Evolutionary conservation across 441 rosid genomes (phyloP).

Genomic region (Euphorbia schlechtendalii): DNA sequence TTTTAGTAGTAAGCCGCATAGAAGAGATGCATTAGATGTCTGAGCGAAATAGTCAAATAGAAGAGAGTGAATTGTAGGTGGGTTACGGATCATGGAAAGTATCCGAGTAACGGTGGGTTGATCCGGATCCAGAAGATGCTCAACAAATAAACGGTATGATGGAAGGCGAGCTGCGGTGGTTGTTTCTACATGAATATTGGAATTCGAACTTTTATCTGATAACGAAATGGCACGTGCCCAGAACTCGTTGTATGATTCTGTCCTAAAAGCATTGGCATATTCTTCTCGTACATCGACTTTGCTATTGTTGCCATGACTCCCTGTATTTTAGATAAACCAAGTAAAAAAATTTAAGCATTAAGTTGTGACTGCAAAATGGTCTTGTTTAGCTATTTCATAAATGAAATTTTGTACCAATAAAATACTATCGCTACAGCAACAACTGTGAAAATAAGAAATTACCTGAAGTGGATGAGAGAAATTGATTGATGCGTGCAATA

Average conservation of each 20-base stretch:
- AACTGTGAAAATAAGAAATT: not conserved
- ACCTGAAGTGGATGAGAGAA: constrained; percentile 22
- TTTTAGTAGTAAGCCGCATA: constrained; percentile 46
- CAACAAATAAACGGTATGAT: constrained; percentile 66
- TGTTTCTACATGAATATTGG: constrained; percentile 26
- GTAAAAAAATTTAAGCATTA: too few species aligned
- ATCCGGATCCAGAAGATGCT: constrained; percentile 65
- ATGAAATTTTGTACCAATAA: too few species aligned
- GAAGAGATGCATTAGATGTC: constrained; percentile 49
- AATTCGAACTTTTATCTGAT: constrained; percentile 17
- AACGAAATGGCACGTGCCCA: constrained; percentile 54
- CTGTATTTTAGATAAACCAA: too few species aligned
- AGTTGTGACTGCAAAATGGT: too few species aligned
- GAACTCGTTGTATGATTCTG: constrained; percentile 66
- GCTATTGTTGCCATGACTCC: not conserved
- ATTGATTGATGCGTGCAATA: constrained; percentile 18
- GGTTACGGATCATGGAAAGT: constrained; percentile 26
- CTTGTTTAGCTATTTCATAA: too few species aligned
- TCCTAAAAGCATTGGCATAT: constrained; percentile 73
- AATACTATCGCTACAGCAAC: not conserved
- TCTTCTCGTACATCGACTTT: constrained; percentile 60
- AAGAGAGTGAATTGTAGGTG: constrained; percentile 25
- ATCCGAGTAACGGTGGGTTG: constrained; percentile 32
- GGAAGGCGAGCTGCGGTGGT: constrained; percentile 63
- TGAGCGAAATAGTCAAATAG: constrained; percentile 44